Base-by-base conservation (phyloP, 768 basidiomycete genomes). In the Ramaria rubella region DNA sequence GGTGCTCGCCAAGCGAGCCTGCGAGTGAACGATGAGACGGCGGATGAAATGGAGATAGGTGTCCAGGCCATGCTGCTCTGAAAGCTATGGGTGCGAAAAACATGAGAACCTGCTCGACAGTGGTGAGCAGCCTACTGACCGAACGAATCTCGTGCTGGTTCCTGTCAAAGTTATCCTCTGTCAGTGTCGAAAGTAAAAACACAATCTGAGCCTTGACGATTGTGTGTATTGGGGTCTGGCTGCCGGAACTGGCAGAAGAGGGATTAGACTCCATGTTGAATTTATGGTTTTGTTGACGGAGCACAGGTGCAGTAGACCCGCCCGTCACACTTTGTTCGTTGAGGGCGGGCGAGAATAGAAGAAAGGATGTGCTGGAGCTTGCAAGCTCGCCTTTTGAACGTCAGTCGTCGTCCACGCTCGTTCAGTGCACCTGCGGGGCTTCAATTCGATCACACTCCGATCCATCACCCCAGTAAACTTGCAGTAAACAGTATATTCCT, bases 41-140 rank as follows among this genome's bases (percentile, higher is more conserved):
- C 94, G 90, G 63, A 99, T 90, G 76, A 96, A 96, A 73, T 99
- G 94, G 61, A 93, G 81, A 74, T 97, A 96, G 57, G 94, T 96
- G 73, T 96, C 94, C 65, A 93, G 80, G 58, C 94, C 94, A 80
- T 98, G 93, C 67, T 94, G 90, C 69, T 97, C 94, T 61, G 92
- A 90, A 65, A 98, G 83, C 95, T 98, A 59, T 31, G 54, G 60
- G 55, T 42, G 48, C 58, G 60, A 63, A 62, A 48, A 57, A 49
- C 31, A 5, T 48, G 42, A 57, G 43, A 36, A 48, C 52, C 58
- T 58, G 43, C 21, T 56, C 59, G 52, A 58, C 52, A 64, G 61
- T 26, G 14, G 30, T 58, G 49, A 53, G 38, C 58, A 57, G 55
- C 17, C 45, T 34, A 79, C 93, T 64, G 68, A 97, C 95, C 57